Evolutionary conservation across 495 filamentous ascomycete genomes (phyloP).

Genomic region (Cryomyces minteri): DNA sequence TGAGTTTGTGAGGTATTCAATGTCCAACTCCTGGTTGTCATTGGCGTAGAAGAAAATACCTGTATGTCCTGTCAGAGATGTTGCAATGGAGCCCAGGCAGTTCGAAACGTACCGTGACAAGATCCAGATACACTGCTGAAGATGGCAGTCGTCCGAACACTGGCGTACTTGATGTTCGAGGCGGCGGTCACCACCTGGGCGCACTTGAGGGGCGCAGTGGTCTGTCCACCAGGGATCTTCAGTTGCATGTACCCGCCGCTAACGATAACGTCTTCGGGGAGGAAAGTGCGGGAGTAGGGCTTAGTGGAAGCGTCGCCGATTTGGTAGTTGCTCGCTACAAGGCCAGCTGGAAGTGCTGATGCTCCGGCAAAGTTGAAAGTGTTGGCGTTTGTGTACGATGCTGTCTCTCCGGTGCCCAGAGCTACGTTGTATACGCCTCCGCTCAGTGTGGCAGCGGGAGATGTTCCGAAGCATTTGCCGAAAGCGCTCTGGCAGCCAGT

Average conservation of each 20-base stretch:
- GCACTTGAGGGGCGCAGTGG: constrained; percentile 2
- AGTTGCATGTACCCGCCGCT: constrained; percentile 2
- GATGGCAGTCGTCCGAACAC: constrained; percentile 7
- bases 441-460: not conserved
- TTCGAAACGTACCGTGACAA: constrained; percentile 1
- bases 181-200: constrained; percentile 5
- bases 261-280: constrained; percentile 3
- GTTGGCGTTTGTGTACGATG: not conserved
- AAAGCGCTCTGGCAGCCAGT: not conserved
- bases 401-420: not conserved
- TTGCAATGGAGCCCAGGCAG: too few relatives aligned
- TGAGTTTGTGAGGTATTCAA: constrained; percentile 7
- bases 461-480: not conserved
- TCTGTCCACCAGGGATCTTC: constrained; percentile 9
- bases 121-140: constrained; percentile 6
- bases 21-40: constrained; percentile 9
- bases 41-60: constrained; percentile 3
- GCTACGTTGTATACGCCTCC: not conserved
- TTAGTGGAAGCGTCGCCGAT: not conserved
- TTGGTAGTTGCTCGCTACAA: not conserved
- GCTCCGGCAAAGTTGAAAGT: not conserved
- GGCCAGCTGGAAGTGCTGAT: not conserved
- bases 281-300: constrained; percentile 4
- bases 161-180: constrained; percentile 8
- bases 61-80: not conserved